Evolutionary conservation across 163 green algal species (phyloP).

Genomic region (Prototheca stagnorum): DNA sequence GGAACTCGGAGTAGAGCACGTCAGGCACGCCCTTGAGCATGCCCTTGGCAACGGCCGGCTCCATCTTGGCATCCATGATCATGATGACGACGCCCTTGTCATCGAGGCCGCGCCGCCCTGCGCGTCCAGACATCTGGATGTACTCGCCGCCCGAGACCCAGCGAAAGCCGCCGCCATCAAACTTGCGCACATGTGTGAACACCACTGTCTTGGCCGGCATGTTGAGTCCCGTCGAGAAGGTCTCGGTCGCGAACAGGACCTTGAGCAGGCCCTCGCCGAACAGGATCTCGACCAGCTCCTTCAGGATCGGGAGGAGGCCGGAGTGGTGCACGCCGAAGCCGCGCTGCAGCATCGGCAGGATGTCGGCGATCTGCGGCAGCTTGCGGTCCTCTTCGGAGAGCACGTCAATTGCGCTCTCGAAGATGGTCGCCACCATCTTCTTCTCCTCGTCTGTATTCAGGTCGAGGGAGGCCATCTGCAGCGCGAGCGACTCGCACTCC

Average conservation of each 20-base stretch:
- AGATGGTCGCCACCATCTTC: constrained; percentile 51
- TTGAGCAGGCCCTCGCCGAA: constrained; percentile 57
- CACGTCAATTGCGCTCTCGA: constrained; percentile 10
- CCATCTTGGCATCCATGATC: constrained; percentile 72
- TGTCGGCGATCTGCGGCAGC: constrained; percentile 41
- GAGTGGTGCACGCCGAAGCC: constrained; percentile 91
- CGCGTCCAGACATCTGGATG: constrained; percentile 91
- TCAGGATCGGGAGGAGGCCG: constrained; percentile 89
- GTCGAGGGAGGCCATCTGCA: constrained; percentile 56
- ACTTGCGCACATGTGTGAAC: constrained; percentile 89
- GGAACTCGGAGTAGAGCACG: constrained; percentile 70
- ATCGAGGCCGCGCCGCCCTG: constrained; percentile 78
- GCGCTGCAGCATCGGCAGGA: constrained; percentile 72
- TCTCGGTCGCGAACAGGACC: constrained; percentile 95
- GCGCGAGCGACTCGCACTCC: constrained; percentile 58
- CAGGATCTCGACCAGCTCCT: constrained; percentile 91
- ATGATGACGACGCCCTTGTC: constrained; percentile 68
- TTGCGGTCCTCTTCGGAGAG: constrained; percentile 38
- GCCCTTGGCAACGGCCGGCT: constrained; percentile 49
- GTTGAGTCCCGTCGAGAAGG: constrained; percentile 98
- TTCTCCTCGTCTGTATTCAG: constrained; percentile 64
- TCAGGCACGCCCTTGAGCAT: constrained; percentile 81
- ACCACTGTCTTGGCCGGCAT: constrained; percentile 96
- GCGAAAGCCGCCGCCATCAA: constrained; percentile 66
- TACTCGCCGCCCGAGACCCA: constrained; percentile 59